Evolutionary conservation across 1,139 yeast species (phyloP).

Genomic region (Geotrichum fermentans): DNA sequence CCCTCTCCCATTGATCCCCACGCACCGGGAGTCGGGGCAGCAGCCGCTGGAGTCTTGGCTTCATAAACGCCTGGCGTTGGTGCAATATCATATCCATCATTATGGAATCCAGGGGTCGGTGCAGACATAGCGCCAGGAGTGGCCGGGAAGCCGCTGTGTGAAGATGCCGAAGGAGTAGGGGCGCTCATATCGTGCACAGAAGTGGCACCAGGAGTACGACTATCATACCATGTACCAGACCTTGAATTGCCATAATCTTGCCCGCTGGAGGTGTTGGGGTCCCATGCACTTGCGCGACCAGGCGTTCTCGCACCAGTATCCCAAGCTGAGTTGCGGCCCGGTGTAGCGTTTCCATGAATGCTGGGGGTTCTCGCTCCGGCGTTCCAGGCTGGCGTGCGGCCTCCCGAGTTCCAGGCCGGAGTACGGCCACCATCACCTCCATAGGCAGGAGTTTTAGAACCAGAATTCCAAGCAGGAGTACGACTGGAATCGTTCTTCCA

Average conservation of each 20-base stretch:
- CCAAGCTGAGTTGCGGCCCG: constrained; percentile 23
- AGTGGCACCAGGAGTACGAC: constrained; percentile 23
- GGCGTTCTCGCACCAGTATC: constrained; percentile 22
- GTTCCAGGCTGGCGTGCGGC: constrained; percentile 46
- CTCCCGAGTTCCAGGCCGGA: constrained; percentile 44
- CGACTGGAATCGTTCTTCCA: constrained; percentile 31
- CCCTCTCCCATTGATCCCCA: constrained; percentile 36
- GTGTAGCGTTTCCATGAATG: constrained; percentile 32
- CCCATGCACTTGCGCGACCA: constrained; percentile 32
- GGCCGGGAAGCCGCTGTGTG: constrained; percentile 42
- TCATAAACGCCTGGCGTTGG: constrained; percentile 43
- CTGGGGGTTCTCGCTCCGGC: constrained; percentile 41
- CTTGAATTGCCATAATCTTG: constrained; percentile 26
- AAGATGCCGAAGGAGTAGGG: constrained; percentile 43
- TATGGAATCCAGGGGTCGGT: constrained; percentile 43
- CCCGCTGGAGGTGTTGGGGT: constrained; percentile 29
- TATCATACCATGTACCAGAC: constrained; percentile 22
- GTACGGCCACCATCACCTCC: constrained; percentile 41
- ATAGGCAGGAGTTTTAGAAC: constrained; percentile 41
- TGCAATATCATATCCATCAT: constrained; percentile 39
- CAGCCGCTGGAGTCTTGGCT: constrained; percentile 43
- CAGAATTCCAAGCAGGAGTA: constrained; percentile 45
- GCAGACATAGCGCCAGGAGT: constrained; percentile 46
- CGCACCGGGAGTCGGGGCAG: constrained; percentile 40
- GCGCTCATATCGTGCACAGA: constrained; percentile 41